Conservation (phyloP, 2,329 filamentous ascomycete species). For the Nemania sp. region DNA sequence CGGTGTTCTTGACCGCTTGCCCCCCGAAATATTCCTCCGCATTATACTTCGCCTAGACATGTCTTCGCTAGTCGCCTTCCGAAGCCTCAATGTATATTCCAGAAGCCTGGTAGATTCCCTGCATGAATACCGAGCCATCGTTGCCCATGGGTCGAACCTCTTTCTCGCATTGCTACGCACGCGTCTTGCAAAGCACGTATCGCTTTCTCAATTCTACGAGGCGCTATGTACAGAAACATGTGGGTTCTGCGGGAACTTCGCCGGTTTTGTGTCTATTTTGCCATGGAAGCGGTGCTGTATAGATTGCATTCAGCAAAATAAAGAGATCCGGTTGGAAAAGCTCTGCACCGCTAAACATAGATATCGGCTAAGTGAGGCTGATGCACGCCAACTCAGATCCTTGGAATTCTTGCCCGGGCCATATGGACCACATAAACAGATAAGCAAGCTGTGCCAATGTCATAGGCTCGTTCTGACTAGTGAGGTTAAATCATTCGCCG, state of each 20-base stretch:
- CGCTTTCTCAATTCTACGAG: background rate
- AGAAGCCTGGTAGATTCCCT: background rate
- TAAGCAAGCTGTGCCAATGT: too few species aligned
- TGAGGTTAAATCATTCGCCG: too few species aligned
- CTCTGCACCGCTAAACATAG: background rate
- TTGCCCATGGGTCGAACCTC: background rate
- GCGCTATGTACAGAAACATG: background rate
- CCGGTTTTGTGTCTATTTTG: background rate
- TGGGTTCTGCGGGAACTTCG: background rate
- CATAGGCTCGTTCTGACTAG: too few species aligned
- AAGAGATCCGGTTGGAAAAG: background rate
- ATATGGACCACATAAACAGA: too few species aligned
- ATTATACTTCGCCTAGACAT: background rate
- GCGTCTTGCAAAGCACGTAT: background rate
- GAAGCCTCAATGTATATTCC: background rate
- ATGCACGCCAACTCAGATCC: constrained; percentile 7
- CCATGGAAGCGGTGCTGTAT: background rate
- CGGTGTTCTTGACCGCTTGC: background rate
- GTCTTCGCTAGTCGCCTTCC: background rate
- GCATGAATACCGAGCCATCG: background rate
- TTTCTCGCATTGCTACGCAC: background rate
- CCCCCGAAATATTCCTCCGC: background rate
- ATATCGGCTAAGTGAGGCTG: too few species aligned
- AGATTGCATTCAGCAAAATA: background rate
- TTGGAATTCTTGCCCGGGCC: too few species aligned